phyloP scores from a whole-genome alignment of 345 rosid species.

The Eucalyptus marginata region DNA sequence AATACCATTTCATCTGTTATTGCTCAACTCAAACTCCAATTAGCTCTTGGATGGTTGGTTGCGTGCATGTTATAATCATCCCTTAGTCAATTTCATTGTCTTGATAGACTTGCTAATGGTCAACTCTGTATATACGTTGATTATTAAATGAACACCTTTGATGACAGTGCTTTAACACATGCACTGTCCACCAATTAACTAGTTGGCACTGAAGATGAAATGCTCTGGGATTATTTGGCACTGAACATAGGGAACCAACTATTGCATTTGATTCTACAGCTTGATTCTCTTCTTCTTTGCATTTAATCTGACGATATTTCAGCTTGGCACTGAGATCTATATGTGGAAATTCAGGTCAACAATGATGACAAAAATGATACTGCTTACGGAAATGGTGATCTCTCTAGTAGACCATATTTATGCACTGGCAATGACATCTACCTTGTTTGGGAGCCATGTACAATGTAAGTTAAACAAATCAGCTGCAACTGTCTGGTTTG shows the following conservation, averaged over 20 bases:
- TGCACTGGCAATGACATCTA: conserved; percentile 87
- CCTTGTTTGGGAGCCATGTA: conserved; percentile 80
- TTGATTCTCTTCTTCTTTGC: neutral
- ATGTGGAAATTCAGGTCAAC: conserved; percentile 16
- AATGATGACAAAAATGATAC: conserved; percentile 14
- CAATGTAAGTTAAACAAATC: conserved; percentile 44
- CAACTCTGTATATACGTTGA: neutral
- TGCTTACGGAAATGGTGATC: conserved; percentile 1
- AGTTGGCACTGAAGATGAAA: neutral
- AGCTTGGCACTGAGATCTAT: neutral
- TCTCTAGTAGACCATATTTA: conserved; percentile 47
- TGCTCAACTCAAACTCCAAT: neutral
- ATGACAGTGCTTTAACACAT: neutral
- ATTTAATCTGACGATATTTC: neutral
- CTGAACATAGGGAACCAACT: neutral
- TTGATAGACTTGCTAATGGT: neutral
- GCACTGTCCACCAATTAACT: neutral
- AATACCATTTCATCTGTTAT: neutral
- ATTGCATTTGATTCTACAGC: neutral
- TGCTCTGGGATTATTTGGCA: neutral
- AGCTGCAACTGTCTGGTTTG: neutral
- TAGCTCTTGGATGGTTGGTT: neutral
- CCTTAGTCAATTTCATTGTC: neutral
- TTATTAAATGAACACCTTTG: neutral
- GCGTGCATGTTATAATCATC: neutral